A percentile compares a stretch with the other conserved stretches of the same genome.
phyloP scores from a whole-genome alignment of 2,329 filamentous ascomycete species.

The Graphilbum sp. region DNA sequence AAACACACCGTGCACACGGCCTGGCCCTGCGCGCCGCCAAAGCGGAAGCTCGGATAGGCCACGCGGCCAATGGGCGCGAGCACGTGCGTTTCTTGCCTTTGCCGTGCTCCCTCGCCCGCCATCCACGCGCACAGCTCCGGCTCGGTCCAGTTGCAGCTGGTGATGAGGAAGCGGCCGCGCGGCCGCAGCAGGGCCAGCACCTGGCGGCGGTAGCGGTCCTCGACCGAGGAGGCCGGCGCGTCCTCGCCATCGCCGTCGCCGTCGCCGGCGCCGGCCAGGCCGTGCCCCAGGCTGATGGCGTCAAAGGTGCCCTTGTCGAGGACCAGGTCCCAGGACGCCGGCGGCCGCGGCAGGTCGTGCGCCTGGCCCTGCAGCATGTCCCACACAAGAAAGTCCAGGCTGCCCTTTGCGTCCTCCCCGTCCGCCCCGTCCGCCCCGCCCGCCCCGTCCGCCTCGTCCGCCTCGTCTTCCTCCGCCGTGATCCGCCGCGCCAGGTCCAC shows the following conservation, averaged over 20 bases:
- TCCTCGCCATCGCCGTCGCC: background rate
- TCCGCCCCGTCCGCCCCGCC: conserved; percentile 5
- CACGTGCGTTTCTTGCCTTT: no score
- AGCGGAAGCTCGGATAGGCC: conserved; percentile 73
- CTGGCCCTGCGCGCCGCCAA: conserved; percentile 77
- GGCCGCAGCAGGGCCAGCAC: conserved; percentile 52
- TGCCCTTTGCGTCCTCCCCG: background rate
- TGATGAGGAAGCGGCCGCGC: conserved; percentile 66
- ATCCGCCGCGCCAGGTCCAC: conserved; percentile 59
- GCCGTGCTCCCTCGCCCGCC: conserved; percentile 26
- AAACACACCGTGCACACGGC: conserved; percentile 83
- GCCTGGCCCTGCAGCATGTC: conserved; percentile 36
- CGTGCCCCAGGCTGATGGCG: conserved; percentile 63
- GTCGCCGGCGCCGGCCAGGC: conserved; percentile 14
- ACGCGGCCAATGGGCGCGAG: conserved; percentile 52
- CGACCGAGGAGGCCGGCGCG: no score
- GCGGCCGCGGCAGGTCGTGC: conserved; percentile 14
- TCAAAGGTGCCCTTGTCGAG: conserved; percentile 99
- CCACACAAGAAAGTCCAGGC: conserved; percentile 38
- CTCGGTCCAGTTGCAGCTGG: conserved; percentile 97
- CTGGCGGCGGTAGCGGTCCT: conserved; percentile 57
- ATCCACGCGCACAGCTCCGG: conserved; percentile 74
- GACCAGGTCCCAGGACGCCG: conserved; percentile 64
- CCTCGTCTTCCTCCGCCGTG: conserved; percentile 18
- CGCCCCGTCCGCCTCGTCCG: conserved; percentile 10